Evolutionary conservation across 768 basidiomycete species (phyloP).

Genomic region (Leccinum sublutescens): DNA sequence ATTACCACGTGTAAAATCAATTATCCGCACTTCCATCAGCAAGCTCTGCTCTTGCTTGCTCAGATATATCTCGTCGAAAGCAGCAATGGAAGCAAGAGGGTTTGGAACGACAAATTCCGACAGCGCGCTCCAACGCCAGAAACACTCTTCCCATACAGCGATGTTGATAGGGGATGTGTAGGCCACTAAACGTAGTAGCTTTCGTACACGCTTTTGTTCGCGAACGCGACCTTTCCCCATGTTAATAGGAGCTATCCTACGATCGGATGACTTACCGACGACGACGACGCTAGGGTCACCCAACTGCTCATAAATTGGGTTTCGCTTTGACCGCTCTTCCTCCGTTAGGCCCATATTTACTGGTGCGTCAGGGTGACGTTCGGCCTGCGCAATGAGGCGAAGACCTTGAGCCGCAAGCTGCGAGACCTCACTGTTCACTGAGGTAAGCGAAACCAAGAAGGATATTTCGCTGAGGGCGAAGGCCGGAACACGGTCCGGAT

Average conservation of each 20-base stretch:
- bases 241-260: constrained; percentile 3
- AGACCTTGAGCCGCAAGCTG: constrained; percentile 67
- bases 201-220: constrained; percentile 78
- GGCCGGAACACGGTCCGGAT: constrained; percentile 54
- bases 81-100: constrained; percentile 33
- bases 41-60: constrained; percentile 38
- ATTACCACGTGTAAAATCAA: neutral
- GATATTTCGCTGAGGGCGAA: constrained; percentile 72
- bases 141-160: constrained; percentile 83
- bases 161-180: constrained; percentile 66
- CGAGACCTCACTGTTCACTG: constrained; percentile 64
- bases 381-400: constrained; percentile 64
- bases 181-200: constrained; percentile 61
- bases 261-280: constrained; percentile 51
- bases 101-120: constrained; percentile 55
- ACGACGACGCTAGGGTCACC: constrained; percentile 72
- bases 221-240: constrained; percentile 60
- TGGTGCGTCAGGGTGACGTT: constrained; percentile 60
- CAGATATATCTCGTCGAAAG: constrained; percentile 35
- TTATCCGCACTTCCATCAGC: constrained; percentile 35
- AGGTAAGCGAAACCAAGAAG: constrained; percentile 68
- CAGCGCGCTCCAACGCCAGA: constrained; percentile 68
- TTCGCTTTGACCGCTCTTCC: constrained; percentile 64
- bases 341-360: constrained; percentile 48
- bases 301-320: constrained; percentile 73